These are phyloP conservation scores for Theileria sp. DNA, from an alignment of 169 alveolate species.

Conservation along the genomic window DNA sequence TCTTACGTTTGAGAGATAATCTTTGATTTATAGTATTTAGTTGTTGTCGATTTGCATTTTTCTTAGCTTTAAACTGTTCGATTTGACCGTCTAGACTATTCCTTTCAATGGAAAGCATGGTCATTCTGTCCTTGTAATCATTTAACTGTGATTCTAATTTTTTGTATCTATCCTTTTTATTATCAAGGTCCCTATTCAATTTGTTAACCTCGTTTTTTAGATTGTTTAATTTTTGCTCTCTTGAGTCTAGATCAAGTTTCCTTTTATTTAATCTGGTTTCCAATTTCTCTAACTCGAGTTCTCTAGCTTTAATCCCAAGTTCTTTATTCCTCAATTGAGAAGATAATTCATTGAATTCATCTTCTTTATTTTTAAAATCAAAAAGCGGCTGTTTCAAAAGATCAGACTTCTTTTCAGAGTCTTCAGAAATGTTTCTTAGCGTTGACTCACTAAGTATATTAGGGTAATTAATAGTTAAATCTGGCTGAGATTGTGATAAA, in stretches of 20 bases:
- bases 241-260: constrained; percentile 29
- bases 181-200: constrained; percentile 32
- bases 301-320: constrained; percentile 2
- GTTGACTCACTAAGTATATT: neutral
- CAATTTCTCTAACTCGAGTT: constrained; percentile 23
- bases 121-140: constrained; percentile 55
- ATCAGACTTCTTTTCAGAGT: constrained; percentile 28
- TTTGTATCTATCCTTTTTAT: constrained; percentile 10
- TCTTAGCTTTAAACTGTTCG: constrained; percentile 59
- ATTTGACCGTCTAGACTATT: constrained; percentile 66
- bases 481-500: constrained; percentile 1
- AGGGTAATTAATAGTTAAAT: neutral
- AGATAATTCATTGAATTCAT: constrained; percentile 41
- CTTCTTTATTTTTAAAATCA: constrained; percentile 36
- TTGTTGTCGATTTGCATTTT: constrained; percentile 38
- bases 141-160: constrained; percentile 41
- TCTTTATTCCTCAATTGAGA: constrained; percentile 28
- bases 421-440: constrained; percentile 37
- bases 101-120: constrained; percentile 62
- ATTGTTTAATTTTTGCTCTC: constrained; percentile 26
- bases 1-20: constrained; percentile 43
- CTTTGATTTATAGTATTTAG: constrained; percentile 59
- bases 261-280: constrained; percentile 28
- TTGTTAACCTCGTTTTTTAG: constrained; percentile 37
- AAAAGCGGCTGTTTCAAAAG: constrained; percentile 39